Evolutionary conservation across 1,139 yeast species (phyloP), one percentile per base, ranked within the genome.

Genomic region (Suhomyces guaymorum): DNA sequence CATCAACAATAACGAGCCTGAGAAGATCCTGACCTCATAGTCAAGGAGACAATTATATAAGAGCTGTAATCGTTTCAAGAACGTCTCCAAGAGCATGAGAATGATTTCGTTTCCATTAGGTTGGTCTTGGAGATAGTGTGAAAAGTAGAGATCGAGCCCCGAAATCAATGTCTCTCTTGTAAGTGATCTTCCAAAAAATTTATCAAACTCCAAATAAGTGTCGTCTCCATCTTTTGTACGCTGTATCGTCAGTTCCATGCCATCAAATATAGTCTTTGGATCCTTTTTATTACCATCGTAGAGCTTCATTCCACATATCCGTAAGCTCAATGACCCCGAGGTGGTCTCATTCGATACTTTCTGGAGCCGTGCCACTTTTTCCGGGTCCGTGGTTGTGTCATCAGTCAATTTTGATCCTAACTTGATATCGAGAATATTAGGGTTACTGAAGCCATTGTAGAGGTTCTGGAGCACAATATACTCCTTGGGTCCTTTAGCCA

Each of bases 231-330:
- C 56, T 7, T 12, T 39, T 33, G 18, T 41, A 37, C 1, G 37
- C 35, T 37, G 42, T 1, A 54, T 42, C 10, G 50, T 38, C 6
- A 41, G 41, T 13, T 31, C 37, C 42, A 48, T 41, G 2, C 34
- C 43, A 2, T 41, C 38, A 26, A 44, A 50, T 4, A 47, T 20
- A 1, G 41, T 40, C 2, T 34, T 26, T 1, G 35, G 36, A 7
- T 21, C 3, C 2, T 6, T 4, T 8, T 19, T 11, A 9, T 29
- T 15, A 7, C 49, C 53, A 28, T 59, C 53, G 44, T 60, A 70
- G 2, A 83, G 59, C 48, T 82, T 82, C 95, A 92, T 86, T 0
- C 98, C 98, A 48, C 97, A 90, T 2, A 92, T 75, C 39, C 98
- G 66, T 45, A 83, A 79, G 14, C 78, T 73, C 13, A 86, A 63